Evolutionary conservation across 179 eudicot species (phyloP), one percentile per base, ranked within the genome.

Genomic region (Drosera spatulata): DNA sequence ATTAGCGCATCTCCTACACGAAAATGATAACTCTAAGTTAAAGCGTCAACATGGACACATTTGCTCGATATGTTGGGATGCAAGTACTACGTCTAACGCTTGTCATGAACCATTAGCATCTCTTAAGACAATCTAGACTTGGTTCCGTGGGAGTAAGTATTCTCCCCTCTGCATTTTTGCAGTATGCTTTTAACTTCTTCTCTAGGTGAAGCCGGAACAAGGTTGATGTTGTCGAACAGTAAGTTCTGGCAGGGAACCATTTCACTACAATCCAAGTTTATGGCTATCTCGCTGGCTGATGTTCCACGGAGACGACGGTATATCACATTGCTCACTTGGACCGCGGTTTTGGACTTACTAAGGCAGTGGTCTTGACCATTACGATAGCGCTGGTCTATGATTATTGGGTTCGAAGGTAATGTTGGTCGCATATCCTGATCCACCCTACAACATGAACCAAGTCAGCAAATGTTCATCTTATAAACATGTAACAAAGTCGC

Each of bases 301-400:
- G 84, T 79, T 54, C 84, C 87, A 11, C 44, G 62, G 22, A 82
- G 68, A 22, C 51, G 62, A 8, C 52, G 60, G 43, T 51, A 82
- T 6, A 64, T 58, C 43, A 82, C 61, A 53, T 77, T 68, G 9
- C 72, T 73, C 53, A 82, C 56, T 39, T 71, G 66, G n/a, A 79
- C 79, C 0, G 72, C 69, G 3, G 70, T 49, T 45, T 71, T 68
- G 65, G 75, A 80, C 41, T 54, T 47, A 69, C 58, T 63, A 62
- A 60, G 64, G 72, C 77, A 81, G 48, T 54, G 33, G 1, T 40
- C 57, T 8, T 10, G 53, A 50, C 55, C 52, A 11, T 79, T 76
- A 53, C 75, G 69, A 10, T 85, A 85, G 63, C 43, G 68, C 58
- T 85, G 91, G 47, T 82, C 79, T 39, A 85, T 85, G 54, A 79